Evolutionary conservation across 495 filamentous ascomycete genomes (phyloP), one percentile per base, ranked within the genome.

Genomic region (Cryomyces antarcticus): DNA sequence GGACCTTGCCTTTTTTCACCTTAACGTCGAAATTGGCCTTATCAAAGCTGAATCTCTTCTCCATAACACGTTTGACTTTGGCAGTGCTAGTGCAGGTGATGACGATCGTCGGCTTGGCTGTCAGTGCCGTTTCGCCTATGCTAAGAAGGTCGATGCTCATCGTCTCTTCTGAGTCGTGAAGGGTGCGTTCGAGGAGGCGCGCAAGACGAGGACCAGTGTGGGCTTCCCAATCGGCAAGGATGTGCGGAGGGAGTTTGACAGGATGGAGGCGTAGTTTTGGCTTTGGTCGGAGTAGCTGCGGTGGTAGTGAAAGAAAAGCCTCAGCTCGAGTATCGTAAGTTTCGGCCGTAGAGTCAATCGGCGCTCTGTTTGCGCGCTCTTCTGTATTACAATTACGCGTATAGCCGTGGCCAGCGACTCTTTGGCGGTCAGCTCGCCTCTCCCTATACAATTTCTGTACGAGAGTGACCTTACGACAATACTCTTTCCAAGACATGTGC

Each of bases 101-200:
- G 28, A 68, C 51, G 29, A 66, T 63, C 2, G 66, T 68, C 12
- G 63, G 66, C 4, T 52, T 50, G 5, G 66, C 62, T 10, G 42
- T 56, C 7, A 54, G 48, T 33, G 48, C 51, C 5, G 58, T 60
- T 36, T 57, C 55, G 11, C 65, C 65, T 31, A 66, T 52, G n/a
- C 55, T 56, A 5, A 65, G 51, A 3, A 69, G 56, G 31, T 60
- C 58, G 17, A 69, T 61, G 30, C 52, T 60, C 28, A 57, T 47
- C 0, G 62, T 61, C 44, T 68, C 64, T 0, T 48, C 49, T 5
- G 59, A 57, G 42, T 59, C 55, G 44, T 54, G 51, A 27, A 64
- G 50, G 5, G 59, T 48, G 27, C 57, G 48, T 30, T 58, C 59
- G 27, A 63, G 42, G 29, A 66, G 45, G 2, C 58, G 52, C 35